Conservation (phyloP, 768 basidiomycete species). For the Crassisporium funariophilum region DNA sequence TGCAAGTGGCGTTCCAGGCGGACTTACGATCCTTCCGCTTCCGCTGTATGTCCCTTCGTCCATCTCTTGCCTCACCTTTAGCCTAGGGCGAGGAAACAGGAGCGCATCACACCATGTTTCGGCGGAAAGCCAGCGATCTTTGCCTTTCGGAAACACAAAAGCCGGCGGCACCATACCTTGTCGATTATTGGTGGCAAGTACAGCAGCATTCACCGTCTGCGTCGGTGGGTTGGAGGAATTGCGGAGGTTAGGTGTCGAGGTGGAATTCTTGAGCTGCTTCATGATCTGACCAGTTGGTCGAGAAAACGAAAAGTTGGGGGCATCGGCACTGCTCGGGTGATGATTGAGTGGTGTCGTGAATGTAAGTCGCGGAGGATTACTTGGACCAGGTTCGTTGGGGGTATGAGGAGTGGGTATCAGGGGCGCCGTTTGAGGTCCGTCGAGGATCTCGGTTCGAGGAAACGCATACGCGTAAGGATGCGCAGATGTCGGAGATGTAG, state of each 20-base stretch:
- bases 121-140: slow-evolving; percentile 68
- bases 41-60: slow-evolving; percentile 5
- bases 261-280: slow-evolving; percentile 50
- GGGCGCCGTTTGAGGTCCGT: slow-evolving; percentile 15
- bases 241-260: slow-evolving; percentile 69
- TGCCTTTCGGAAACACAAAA: slow-evolving; percentile 37
- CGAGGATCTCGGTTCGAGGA: slow-evolving; percentile 17
- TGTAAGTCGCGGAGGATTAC: slow-evolving; percentile 29
- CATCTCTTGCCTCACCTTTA: slow-evolving; percentile 49
- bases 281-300: slow-evolving; percentile 13
- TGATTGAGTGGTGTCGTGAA: slow-evolving; percentile 27
- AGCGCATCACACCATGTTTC: slow-evolving; percentile 85
- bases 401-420: slow-evolving; percentile 12
- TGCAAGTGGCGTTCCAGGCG: slow-evolving; percentile 47
- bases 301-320: slow-evolving; percentile 22
- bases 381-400: too few species aligned
- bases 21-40: slow-evolving; percentile 46
- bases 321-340: slow-evolving; percentile 7
- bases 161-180: slow-evolving; percentile 1
- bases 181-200: neutral
- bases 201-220: too few species aligned
- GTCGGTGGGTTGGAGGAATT: neutral
- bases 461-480: slow-evolving; percentile 58
- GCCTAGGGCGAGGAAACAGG: slow-evolving; percentile 73
- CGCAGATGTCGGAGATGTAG: slow-evolving; percentile 27